These are phyloP conservation scores for Arabidopsis arenosa DNA, from an alignment of 345 rosid genomes.

Conservation along the genomic window DNA sequence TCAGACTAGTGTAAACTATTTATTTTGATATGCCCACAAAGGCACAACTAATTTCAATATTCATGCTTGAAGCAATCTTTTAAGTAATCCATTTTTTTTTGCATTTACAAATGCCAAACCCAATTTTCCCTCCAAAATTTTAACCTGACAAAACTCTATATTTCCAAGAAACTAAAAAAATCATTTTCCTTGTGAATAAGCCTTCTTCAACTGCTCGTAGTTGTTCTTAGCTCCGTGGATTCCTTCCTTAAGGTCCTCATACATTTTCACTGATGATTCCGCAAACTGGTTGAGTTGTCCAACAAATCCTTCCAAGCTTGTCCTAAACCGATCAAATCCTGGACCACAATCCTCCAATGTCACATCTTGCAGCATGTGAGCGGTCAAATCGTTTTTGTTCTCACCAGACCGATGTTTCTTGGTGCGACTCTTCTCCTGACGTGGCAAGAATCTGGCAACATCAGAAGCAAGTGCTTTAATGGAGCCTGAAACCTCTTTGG, in stretches of 20 bases:
- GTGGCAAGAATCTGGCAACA: slow-evolving; percentile 66
- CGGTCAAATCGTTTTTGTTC: slow-evolving; percentile 45
- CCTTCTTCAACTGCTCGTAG: slow-evolving; percentile 46
- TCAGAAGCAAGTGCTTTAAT: slow-evolving; percentile 69
- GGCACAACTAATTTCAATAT: not conserved
- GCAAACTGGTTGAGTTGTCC: slow-evolving; percentile 61
- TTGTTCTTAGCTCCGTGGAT: slow-evolving; percentile 57
- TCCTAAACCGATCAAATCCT: slow-evolving; percentile 61
- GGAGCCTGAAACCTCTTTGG: slow-evolving; percentile 68
- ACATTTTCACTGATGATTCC: slow-evolving; percentile 60
- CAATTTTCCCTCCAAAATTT: slow-evolving; percentile 32
- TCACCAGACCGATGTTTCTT: slow-evolving; percentile 53
- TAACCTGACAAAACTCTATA: not conserved
- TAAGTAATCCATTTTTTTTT: slow-evolving; percentile 30
- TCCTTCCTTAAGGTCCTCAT: slow-evolving; percentile 50
- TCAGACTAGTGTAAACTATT: too few relatives aligned
- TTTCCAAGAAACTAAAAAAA: not conserved
- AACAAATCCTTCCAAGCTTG: slow-evolving; percentile 62
- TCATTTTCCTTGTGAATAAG: slow-evolving; percentile 37
- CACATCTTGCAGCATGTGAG: slow-evolving; percentile 57
- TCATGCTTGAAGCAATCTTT: slow-evolving; percentile 7
- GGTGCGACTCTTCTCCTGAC: slow-evolving; percentile 71
- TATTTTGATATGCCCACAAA: not conserved
- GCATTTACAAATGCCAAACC: slow-evolving; percentile 46
- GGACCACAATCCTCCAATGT: slow-evolving; percentile 58